Evolutionary conservation across 2,329 filamentous ascomycete genomes (phyloP).

Genomic region (Penicillium janthinellum): DNA sequence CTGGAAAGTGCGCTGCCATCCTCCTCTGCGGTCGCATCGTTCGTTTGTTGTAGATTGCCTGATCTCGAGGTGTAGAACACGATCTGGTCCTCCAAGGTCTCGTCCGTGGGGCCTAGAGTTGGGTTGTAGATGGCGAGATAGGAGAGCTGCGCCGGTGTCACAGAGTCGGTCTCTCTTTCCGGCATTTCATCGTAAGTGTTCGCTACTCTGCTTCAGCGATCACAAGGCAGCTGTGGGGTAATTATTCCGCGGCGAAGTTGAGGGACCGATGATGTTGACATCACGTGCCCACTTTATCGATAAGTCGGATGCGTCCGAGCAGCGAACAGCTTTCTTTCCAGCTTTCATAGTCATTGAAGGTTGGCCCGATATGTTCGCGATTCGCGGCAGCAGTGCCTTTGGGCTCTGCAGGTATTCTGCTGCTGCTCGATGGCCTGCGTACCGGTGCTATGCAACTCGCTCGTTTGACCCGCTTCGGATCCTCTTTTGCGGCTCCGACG

Average conservation of each 20-base stretch:
- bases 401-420: conserved; percentile 26
- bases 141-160: conserved; percentile 79
- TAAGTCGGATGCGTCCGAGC: conserved; percentile 20
- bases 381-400: conserved; percentile 24
- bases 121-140: conserved; percentile 97
- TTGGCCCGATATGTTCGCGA: conserved; percentile 28
- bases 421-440: conserved; percentile 11
- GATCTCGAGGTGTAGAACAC: conserved; percentile 80
- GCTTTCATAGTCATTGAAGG: neutral
- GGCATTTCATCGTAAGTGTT: conserved; percentile 40
- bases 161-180: conserved; percentile 38
- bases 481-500: conserved; percentile 91
- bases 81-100: conserved; percentile 77
- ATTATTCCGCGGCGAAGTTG: conserved; percentile 12
- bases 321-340: conserved; percentile 1
- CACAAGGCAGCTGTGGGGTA: conserved; percentile 11
- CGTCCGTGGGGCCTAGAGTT: conserved; percentile 70
- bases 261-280: conserved; percentile 32
- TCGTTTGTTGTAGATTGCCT: conserved; percentile 29
- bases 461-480: conserved; percentile 68
- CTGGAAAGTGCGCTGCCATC: conserved; percentile 41
- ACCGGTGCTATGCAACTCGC: conserved; percentile 34
- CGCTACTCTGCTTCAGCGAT: conserved; percentile 14
- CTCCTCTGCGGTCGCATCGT: conserved; percentile 20
- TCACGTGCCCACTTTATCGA: conserved; percentile 37